Evolutionary conservation across 345 rosid genomes (phyloP).

Genomic region (Arabidopsis thaliana): DNA sequence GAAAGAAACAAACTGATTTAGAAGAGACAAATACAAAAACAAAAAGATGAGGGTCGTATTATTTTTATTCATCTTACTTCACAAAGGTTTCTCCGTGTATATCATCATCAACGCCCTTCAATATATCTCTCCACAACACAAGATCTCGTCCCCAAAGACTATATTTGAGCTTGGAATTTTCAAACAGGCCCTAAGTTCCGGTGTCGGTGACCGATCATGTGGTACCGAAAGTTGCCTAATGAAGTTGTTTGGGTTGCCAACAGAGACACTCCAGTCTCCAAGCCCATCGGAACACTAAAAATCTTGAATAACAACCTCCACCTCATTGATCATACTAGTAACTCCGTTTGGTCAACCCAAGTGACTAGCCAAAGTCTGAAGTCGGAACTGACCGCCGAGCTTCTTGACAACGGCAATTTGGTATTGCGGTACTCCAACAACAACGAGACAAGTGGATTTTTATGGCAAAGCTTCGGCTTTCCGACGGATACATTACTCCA

Average conservation of each 20-base stretch:
- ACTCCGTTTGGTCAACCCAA: too few relatives aligned
- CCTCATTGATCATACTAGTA: not conserved
- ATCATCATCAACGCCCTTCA: not conserved
- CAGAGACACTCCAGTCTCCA: not conserved
- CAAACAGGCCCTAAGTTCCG: not conserved
- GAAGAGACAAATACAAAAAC: too few relatives aligned
- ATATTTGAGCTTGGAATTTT: not conserved
- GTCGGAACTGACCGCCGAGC: too few relatives aligned
- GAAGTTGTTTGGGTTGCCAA: not conserved
- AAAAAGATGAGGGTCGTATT: not conserved
- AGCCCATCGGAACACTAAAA: not conserved
- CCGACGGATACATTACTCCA: not conserved
- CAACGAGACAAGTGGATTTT: not conserved
- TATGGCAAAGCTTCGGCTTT: not conserved
- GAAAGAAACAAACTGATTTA: not conserved
- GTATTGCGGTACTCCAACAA: too few relatives aligned
- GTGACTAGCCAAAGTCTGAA: too few relatives aligned
- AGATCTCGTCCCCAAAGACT: not conserved
- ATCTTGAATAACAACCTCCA: not conserved
- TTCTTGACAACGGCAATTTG: too few relatives aligned
- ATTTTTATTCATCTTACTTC: not conserved
- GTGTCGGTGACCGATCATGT: not conserved
- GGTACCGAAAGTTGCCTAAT: not conserved
- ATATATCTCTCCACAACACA: not conserved
- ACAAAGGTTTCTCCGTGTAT: not conserved